A percentile compares a stretch with the other conserved stretches of the same genome.
Evolutionary conservation across 2,329 filamentous ascomycete species (phyloP).

Genomic region (Colletotrichum sp.): DNA sequence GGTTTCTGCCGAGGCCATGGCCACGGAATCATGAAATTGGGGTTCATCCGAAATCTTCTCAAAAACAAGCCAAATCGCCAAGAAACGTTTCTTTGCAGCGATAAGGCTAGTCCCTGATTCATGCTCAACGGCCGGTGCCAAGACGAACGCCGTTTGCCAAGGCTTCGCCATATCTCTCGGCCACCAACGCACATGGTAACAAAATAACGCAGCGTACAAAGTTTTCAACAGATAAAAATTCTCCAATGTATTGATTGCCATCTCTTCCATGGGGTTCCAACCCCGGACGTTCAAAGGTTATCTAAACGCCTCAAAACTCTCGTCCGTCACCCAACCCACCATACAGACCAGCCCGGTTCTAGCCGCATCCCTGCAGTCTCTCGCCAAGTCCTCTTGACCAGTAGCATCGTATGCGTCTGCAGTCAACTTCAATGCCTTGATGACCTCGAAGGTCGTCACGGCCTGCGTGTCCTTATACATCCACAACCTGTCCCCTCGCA

Average conservation of each 20-base stretch:
- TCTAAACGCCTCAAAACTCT: slow-evolving; percentile 12
- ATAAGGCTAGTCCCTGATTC: slow-evolving; percentile 7
- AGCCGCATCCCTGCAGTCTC: slow-evolving; percentile 30
- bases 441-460: slow-evolving; percentile 38
- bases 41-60: background rate
- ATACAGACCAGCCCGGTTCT: slow-evolving; percentile 33
- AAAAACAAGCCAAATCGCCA: background rate
- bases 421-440: slow-evolving; percentile 32
- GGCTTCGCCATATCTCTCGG: background rate
- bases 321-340: slow-evolving; percentile 35
- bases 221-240: background rate
- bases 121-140: background rate
- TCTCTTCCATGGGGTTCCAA: background rate
- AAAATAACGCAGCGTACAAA: background rate
- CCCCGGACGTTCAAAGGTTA: background rate
- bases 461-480: slow-evolving; percentile 26
- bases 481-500: slow-evolving; percentile 25
- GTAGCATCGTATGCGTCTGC: slow-evolving; percentile 32
- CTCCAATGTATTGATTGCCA: background rate
- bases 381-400: slow-evolving; percentile 29
- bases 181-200: background rate
- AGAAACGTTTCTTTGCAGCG: background rate
- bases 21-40: background rate
- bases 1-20: background rate
- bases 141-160: slow-evolving; percentile 1